Base-by-base conservation (phyloP, 1,284 basidiomycete species). In the Irpex sp. region DNA sequence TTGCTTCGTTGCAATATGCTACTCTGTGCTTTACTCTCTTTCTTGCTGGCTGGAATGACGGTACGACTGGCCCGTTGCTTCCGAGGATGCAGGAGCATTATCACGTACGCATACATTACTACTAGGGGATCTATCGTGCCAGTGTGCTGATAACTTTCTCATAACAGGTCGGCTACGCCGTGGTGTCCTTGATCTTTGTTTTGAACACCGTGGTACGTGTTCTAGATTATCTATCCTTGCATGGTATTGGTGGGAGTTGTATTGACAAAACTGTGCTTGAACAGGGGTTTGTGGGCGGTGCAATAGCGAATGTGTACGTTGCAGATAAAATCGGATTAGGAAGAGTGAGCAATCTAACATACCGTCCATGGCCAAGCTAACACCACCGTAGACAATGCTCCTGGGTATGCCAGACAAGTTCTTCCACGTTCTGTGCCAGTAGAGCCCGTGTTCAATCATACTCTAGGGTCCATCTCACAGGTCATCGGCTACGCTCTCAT, bases 1-100 rank as follows among this genome's bases (percentile, higher is more conserved):
- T 46, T 15, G 60, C 43, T 39, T 62, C 65, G 51, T 64, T 79
- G n/a, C 79, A 81, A 62, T 78, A 80, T 63, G 67, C 70, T 1
- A 67, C 77, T 0, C 68, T 81, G 11, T 80, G 77, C 66, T 81
- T 72, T 68, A 68, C 73, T n/a, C 67, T 80, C 33, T 81, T 80
- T 58, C 66, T 85, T 9, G 74, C 76, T 3, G 87, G 87, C 6
- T 88, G 85, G 85, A 87, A 86, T 68, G 86, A 88, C 68, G 82
- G 81, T 1, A 80, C 81, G 8, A 81, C 81, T 19, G 86, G 86
- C 0, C 85, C 86, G 1, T 72, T 88, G 11, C 70, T 88, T 0
- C 86, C 85, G 15, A 75, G 77, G 1, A 80, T 88, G 15, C 85
- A 86, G 67, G 70, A 70, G 0, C 73, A 81, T 60, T 88, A 87